Evolutionary conservation across 345 rosid species (phyloP), one percentile per base, ranked within the genome.

Genomic region (Bretschneidera sinensis): DNA sequence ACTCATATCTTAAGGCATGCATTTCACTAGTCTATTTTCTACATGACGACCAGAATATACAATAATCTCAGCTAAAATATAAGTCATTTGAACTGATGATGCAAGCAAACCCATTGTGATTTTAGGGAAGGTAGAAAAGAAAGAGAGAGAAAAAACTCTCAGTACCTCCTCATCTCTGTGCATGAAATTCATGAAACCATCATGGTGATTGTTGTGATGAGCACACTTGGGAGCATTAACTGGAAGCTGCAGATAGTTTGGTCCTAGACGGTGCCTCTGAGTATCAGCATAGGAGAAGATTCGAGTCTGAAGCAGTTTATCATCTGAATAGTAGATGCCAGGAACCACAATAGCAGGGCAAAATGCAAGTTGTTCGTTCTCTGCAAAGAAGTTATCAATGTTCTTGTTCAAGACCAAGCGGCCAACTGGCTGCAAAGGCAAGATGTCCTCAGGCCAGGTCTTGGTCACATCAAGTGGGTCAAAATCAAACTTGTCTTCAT

Each of bases 191-290:
- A 90, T 90, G 62, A 78, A 71, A 79, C 99, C 99, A 0, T 88
- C 99, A 68, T 90, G 83, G 74, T 94, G 99, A 65, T 90, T 90
- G 81, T 94, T 94, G 79, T 88, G 95, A 77, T 91, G 95, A 69
- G 86, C 74, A 66, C 91, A 88, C 74, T 94, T 91, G 55, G 99
- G 95, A 51, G 99, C 92, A 85, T 94, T 94, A 51, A 68, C 95
- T 9, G 99, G 99, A 47, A 94, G 86, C 54, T 83, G 97, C 63
- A 94, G 79, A 75, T 94, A 94, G 83, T 91, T 94, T 22, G 99
- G 99, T 67, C 97, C 97, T 51, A 94, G 97, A 35, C 99, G 96
- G 76, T 94, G 95, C 72, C 99, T 86, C 75, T 94, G 99, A 43
- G 97, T 94, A 74, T 94, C 99, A 21, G 91, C 20, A 59, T 94